Evolutionary conservation across 2,329 filamentous ascomycete species (phyloP).

Genomic region (Colletotrichum cereale): DNA sequence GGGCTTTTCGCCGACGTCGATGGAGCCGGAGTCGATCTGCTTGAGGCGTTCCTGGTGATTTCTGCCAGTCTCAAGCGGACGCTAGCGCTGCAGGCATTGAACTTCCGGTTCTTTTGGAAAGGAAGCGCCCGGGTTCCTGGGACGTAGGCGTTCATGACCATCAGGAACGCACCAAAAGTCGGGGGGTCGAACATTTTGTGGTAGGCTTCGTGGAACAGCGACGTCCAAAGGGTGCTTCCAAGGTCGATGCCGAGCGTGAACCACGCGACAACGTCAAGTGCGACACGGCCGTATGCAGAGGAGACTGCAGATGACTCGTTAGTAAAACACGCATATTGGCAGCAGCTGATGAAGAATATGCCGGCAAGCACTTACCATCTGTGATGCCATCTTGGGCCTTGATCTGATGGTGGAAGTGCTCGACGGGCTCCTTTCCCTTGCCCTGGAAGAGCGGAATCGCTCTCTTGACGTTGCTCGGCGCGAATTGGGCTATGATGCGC

Average conservation of each 20-base stretch:
- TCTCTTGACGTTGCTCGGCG: constrained; percentile 47
- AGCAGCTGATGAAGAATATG: no score
- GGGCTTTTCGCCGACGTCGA: constrained; percentile 40
- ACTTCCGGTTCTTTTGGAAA: constrained; percentile 51
- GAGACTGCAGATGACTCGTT: not conserved
- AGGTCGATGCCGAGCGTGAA: constrained; percentile 52
- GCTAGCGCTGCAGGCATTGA: constrained; percentile 48
- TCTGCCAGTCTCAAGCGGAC: constrained; percentile 48
- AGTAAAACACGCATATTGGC: no score
- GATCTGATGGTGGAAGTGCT: constrained; percentile 42
- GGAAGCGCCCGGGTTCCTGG: constrained; percentile 53
- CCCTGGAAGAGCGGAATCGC: constrained; percentile 51
- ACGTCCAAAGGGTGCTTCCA: constrained; percentile 44
- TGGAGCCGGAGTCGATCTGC: constrained; percentile 38
- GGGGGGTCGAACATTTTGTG: constrained; percentile 45
- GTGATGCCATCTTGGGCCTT: constrained; percentile 39
- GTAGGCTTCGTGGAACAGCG: constrained; percentile 47
- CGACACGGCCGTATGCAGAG: constrained; percentile 47
- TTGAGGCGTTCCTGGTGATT: constrained; percentile 43
- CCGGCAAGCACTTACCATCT: constrained; percentile 3
- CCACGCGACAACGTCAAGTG: constrained; percentile 53
- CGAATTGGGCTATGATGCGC: constrained; percentile 47
- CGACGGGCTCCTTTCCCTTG: constrained; percentile 50
- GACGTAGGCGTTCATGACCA: constrained; percentile 49
- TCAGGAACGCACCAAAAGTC: constrained; percentile 43